Conservation (phyloP, 1,284 basidiomycete genomes). For the Fomitopsis pinicola region DNA sequence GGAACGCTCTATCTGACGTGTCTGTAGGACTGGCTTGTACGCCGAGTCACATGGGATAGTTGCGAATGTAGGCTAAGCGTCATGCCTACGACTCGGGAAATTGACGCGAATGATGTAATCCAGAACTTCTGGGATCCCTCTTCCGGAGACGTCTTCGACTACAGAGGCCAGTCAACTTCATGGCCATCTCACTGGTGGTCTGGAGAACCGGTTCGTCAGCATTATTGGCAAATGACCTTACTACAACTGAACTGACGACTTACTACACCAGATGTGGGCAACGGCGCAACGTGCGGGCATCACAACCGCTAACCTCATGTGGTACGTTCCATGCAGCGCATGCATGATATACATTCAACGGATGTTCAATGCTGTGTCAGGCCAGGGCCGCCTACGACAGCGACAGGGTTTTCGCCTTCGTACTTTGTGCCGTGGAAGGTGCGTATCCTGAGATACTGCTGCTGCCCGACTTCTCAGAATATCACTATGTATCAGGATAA, state of each 20-base stretch:
- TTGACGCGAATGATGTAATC: constrained; percentile 3
- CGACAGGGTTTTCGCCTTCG: constrained; percentile 58
- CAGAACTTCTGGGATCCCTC: constrained; percentile 86
- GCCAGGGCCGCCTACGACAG: constrained; percentile 78
- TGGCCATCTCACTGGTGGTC: constrained; percentile 80
- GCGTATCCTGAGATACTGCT: constrained; percentile 14
- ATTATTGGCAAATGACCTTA: background rate
- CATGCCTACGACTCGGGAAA: background rate
- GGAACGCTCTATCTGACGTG: background rate
- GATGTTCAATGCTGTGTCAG: constrained; percentile 32
- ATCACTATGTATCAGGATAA: constrained; percentile 40
- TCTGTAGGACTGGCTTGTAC: constrained; percentile 78
- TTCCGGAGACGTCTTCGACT: constrained; percentile 60
- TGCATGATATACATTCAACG: background rate
- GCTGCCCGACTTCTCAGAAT: too few relatives aligned
- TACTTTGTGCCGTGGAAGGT: constrained; percentile 79
- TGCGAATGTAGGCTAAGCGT: constrained; percentile 60
- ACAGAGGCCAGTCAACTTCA: constrained; percentile 55
- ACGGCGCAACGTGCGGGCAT: constrained; percentile 72
- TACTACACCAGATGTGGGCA: constrained; percentile 75
- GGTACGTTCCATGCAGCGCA: constrained; percentile 41
- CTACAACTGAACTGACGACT: background rate
- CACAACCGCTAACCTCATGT: constrained; percentile 87
- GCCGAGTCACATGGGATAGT: constrained; percentile 89
- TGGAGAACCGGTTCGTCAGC: constrained; percentile 72